These are phyloP conservation scores for Pisolithus orientalis DNA, from an alignment of 768 basidiomycete genomes.

Conservation along the genomic window DNA sequence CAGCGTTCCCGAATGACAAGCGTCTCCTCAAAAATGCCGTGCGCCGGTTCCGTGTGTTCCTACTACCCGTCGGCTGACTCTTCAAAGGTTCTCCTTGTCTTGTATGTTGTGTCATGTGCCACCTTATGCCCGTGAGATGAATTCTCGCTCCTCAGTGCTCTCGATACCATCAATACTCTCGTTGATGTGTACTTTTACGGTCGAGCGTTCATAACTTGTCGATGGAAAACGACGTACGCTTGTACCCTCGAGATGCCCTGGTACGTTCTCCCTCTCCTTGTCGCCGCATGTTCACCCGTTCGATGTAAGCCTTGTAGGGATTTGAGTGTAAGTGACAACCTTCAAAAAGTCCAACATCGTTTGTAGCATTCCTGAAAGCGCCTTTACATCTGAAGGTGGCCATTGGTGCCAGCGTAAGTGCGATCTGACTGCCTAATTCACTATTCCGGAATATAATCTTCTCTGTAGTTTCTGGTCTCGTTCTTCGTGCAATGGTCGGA, in stretches of 20 bases:
- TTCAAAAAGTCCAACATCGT: neutral
- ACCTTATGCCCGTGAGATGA: neutral
- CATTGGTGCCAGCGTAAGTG: conserved; percentile 3
- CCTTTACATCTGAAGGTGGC: conserved; percentile 1
- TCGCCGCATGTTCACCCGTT: too few relatives aligned
- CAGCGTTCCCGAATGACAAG: conserved; percentile 13
- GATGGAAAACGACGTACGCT: neutral
- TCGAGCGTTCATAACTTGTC: conserved; percentile 7
- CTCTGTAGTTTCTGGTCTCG: conserved; percentile 9
- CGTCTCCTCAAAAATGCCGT: conserved; percentile 9
- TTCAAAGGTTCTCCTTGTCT: neutral
- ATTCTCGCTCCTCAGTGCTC: neutral
- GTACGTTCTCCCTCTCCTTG: conserved; percentile 2
- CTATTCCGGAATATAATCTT: neutral
- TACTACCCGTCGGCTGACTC: neutral
- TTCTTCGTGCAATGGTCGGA: conserved; percentile 19
- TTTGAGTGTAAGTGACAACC: conserved; percentile 1
- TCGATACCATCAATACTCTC: neutral
- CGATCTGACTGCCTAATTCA: neutral
- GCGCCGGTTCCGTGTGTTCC: neutral
- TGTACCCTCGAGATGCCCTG: conserved; percentile 4
- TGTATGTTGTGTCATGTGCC: neutral
- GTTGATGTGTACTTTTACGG: neutral
- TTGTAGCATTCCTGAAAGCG: too few relatives aligned
- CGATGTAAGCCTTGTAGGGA: neutral